Base-by-base conservation (phyloP, 2,329 filamentous ascomycete genomes). In the Cladosporium sp. region DNA sequence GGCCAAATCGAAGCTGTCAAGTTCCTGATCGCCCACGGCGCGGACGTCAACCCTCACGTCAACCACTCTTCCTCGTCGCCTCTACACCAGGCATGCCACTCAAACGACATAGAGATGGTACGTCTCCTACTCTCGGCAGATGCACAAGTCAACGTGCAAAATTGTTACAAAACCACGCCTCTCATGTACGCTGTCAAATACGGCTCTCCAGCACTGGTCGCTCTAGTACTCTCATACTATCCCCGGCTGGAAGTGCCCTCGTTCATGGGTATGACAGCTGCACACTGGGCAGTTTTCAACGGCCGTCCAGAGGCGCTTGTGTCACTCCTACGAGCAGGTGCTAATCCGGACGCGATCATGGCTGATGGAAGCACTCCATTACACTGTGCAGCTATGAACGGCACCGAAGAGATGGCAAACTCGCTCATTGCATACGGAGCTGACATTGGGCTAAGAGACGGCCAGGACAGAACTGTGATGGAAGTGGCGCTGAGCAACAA, bases 111-210 rank as follows among this genome's bases (percentile, higher is more conserved):
- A 33, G 69, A 71, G 23, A 69, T 75, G 35, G 69, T 69, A 2
- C 66, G 67, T 10, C 69, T 66, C 44, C 65, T 73, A 4, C 69
- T 73, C 23, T 66, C 66, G 14, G 50, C 65, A 6, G 70, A 69
- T 40, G 69, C 71, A 12, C 59, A 72, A 49, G 65, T 71, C 60
- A 67, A 75, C 67, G 69, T 67, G 35, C 64, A 71, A 23, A 76
- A 76, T 53, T 65, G 66, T 35, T 76, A 74, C 68, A 74, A 74
- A 35, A 70, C 71, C 21, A 74, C 74, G 1, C 72, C 74, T 1
- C 65, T 74, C 28, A 76, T 76, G 75, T 75, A 75, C 70, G 74
- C 75, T 12, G 72, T 68, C 57, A 74, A 74, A 49, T 73, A 75
- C 64, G 70, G 67, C 18, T 72, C 70, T 1, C 61, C 64, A 2